Evolutionary conservation across 176 grass and related monocot genomes (phyloP).

Genomic region (Triticum aestivum): DNA sequence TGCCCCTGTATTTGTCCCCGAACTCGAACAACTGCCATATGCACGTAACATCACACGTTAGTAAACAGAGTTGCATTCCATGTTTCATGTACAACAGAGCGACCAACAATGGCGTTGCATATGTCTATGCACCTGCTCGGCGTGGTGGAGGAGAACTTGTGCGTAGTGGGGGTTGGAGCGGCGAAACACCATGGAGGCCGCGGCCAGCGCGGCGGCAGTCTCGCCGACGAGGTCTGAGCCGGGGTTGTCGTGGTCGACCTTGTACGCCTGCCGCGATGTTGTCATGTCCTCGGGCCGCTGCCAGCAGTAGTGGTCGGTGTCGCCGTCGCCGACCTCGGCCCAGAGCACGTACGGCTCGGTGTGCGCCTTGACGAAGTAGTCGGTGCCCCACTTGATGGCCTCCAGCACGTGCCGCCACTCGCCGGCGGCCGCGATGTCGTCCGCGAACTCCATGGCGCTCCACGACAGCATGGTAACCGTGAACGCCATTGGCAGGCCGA

Average conservation of each 20-base stretch:
- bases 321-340: constrained; percentile 60
- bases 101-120: background rate
- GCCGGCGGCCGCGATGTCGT: constrained; percentile 36
- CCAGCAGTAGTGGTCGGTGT: constrained; percentile 64
- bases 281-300: constrained; percentile 64
- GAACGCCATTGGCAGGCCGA: constrained; percentile 82
- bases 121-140: constrained; percentile 16
- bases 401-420: constrained; percentile 57
- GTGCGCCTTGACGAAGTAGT: constrained; percentile 63
- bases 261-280: constrained; percentile 43
- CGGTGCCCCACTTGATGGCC: constrained; percentile 67
- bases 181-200: constrained; percentile 40
- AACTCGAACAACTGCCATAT: constrained; percentile 45
- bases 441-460: constrained; percentile 52
- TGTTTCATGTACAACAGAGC: background rate
- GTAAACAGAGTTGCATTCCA: background rate
- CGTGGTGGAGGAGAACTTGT: constrained; percentile 37
- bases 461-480: constrained; percentile 72
- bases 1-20: constrained; percentile 43
- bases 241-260: constrained; percentile 36
- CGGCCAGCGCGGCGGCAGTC: constrained; percentile 51
- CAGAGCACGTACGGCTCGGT: constrained; percentile 50
- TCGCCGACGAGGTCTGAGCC: constrained; percentile 45
- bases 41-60: background rate
- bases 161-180: constrained; percentile 33